Conservation (phyloP, 371 early-diverging fungal genomes). For the Rhizopus stolonifer region DNA sequence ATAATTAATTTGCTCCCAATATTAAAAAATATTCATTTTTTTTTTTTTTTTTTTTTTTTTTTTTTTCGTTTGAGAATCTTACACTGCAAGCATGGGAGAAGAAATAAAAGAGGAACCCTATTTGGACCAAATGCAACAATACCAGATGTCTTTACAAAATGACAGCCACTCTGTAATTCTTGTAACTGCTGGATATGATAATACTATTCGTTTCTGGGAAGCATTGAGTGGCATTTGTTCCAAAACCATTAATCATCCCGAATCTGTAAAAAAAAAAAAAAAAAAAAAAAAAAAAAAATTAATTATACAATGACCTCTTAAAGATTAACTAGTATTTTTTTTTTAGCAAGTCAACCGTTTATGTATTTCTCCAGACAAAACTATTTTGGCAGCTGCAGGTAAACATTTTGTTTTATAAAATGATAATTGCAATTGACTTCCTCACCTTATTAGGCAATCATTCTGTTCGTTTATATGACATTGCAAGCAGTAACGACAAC, state of each 20-base stretch:
- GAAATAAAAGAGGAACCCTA: conserved; percentile 31
- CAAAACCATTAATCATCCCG: conserved; percentile 92
- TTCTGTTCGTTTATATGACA: conserved; percentile 82
- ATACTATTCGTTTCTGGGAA: conserved; percentile 97
- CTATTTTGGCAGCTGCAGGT: conserved; percentile 92
- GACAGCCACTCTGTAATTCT: conserved; percentile 84
- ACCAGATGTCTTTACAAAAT: conserved; percentile 43
- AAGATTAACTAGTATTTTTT: neutral
- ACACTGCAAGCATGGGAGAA: neutral
- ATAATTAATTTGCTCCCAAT: too few species aligned
- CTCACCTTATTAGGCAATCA: conserved; percentile 70
- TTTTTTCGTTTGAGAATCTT: neutral
- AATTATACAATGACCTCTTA: neutral
- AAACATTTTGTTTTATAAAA: too few species aligned
- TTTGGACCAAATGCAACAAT: conserved; percentile 48
- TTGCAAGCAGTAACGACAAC: conserved; percentile 75
- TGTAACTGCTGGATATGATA: conserved; percentile 95
- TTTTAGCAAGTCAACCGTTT: conserved; percentile 89
- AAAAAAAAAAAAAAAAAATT: neutral
- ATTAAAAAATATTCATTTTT: too few species aligned
- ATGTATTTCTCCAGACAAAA: conserved; percentile 92
- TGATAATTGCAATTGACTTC: too few species aligned
- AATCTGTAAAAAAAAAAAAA: conserved; percentile 57
- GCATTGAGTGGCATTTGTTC: conserved; percentile 92
- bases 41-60: neutral